Evolutionary conservation across 2,329 filamentous ascomycete genomes (phyloP), one percentile per base, ranked within the genome.

Genomic region (Hypoxylon sp.): DNA sequence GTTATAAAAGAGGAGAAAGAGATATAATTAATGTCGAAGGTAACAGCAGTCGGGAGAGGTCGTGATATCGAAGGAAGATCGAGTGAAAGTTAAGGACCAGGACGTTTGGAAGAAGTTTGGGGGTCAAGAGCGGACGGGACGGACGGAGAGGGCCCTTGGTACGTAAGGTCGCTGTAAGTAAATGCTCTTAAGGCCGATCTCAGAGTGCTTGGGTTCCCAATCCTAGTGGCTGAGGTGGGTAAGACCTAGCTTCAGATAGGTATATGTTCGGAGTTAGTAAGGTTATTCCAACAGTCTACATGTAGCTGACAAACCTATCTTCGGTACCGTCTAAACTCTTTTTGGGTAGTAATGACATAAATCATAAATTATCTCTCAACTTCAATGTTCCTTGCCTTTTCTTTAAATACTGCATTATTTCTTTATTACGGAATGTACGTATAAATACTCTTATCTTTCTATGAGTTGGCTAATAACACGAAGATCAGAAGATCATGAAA

Each of bases 121-220:
- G 63, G 64, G 54, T 65, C 51, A 62, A 47, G 37, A 47, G 37
- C 66, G 65, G 66, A 56, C 68, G 65, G 63, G 67, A 65, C 66
- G 64, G 71, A 56, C 64, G 69, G 60, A 65, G 48, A 57, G 50
- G 56, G 8, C 11, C 35, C 35, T 29, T 33, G 48, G 14, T n/a
- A 56, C 35, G 58, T 55, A 54, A 62, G 52, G 50, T 57, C 54
- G 64, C 44, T 63, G 51, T 46, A 47, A 17, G 59, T 59, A 62
- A 42, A 47, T 46, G 42, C 26, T 65, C 39, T 65, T 67, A 68
- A 70, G 61, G 58, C 68, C 68, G 67, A 70, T 65, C 65, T 63
- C 8, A 66, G 63, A 52, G 55, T 33, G 48, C 54, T 48, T 47
- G 55, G 57, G 58, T 64, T 61, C 55, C 37, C 51, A 42, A 46